Percentiles rank a stretch among this genome's conserved stretches.
phyloP scores from a whole-genome alignment of 1,139 yeast genomes.

The Debaryomyces psychrophilus region DNA sequence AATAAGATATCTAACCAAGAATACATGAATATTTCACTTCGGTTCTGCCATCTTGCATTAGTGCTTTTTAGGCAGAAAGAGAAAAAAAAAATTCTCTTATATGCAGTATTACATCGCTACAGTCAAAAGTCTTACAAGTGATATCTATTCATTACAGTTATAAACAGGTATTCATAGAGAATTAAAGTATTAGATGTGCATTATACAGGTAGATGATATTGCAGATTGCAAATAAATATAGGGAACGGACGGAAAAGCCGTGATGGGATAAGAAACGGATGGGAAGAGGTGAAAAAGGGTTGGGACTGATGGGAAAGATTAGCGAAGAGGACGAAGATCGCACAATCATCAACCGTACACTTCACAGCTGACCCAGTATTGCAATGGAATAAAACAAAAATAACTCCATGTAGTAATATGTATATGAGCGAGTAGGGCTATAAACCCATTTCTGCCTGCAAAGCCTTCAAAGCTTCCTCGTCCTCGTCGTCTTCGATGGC shows the following conservation, averaged over 20 bases:
- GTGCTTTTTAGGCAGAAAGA: background rate
- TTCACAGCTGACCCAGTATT: background rate
- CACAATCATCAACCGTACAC: background rate
- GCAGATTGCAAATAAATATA: conserved; percentile 3
- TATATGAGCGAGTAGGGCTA: conserved; percentile 25
- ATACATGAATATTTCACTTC: conserved; percentile 1
- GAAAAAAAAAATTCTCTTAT: conserved; percentile 7
- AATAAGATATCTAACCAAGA: background rate
- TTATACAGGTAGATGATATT: background rate
- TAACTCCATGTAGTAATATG: conserved; percentile 1
- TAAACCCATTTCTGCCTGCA: conserved; percentile 95
- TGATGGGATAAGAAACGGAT: background rate
- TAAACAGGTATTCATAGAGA: conserved; percentile 7
- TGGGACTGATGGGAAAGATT: background rate
- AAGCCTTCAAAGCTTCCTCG: conserved; percentile 85
- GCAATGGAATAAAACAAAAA: conserved; percentile 1
- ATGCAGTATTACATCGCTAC: conserved; percentile 3
- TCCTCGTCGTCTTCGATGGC: conserved; percentile 76
- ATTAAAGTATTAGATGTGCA: conserved; percentile 6
- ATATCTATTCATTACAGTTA: conserved; percentile 9
- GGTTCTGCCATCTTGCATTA: conserved; percentile 2
- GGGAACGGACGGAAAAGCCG: background rate
- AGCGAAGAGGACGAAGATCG: background rate
- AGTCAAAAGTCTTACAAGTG: background rate
- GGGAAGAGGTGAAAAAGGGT: background rate